Evolutionary conservation across 73 alveolate genomes (phyloP).

Genomic region (Blepharisma japonicum): DNA sequence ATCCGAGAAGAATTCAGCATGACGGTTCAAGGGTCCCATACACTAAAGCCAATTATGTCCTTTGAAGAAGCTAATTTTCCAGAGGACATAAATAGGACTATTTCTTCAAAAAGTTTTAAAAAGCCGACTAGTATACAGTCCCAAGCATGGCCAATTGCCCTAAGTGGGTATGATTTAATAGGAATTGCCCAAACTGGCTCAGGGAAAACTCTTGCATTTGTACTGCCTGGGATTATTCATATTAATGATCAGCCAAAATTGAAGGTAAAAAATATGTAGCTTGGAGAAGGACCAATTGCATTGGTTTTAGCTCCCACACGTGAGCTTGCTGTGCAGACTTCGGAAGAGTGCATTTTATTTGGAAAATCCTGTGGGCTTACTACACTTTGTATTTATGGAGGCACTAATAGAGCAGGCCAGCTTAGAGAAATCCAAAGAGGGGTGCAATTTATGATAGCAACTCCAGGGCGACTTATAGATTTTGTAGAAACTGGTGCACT

Average conservation of each 20-base stretch:
- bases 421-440: constrained; percentile 88
- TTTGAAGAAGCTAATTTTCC: constrained; percentile 33
- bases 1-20: constrained; percentile 15
- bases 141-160: constrained; percentile 65
- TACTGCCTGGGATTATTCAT: constrained; percentile 89
- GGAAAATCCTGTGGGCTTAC: constrained; percentile 73
- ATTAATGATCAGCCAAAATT: constrained; percentile 69
- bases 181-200: constrained; percentile 97
- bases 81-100: background rate
- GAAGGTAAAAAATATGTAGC: constrained; percentile 46
- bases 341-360: background rate
- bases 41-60: constrained; percentile 12
- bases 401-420: constrained; percentile 90
- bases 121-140: constrained; percentile 16
- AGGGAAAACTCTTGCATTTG: constrained; percentile 93
- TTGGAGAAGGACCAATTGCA: constrained; percentile 92
- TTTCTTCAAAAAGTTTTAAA: background rate
- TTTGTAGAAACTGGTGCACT: constrained; percentile 84
- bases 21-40: background rate
- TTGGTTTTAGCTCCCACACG: constrained; percentile 96
- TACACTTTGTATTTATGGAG: constrained; percentile 92
- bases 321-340: constrained; percentile 81
- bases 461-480: constrained; percentile 99
- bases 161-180: constrained; percentile 89
- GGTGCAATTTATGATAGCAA: constrained; percentile 92